Percentiles rank a stretch among this genome's conserved stretches.
These are phyloP conservation scores for Phytopythium montanum DNA, from an alignment of 352 stramenopile species.

Conservation along the genomic window DNA sequence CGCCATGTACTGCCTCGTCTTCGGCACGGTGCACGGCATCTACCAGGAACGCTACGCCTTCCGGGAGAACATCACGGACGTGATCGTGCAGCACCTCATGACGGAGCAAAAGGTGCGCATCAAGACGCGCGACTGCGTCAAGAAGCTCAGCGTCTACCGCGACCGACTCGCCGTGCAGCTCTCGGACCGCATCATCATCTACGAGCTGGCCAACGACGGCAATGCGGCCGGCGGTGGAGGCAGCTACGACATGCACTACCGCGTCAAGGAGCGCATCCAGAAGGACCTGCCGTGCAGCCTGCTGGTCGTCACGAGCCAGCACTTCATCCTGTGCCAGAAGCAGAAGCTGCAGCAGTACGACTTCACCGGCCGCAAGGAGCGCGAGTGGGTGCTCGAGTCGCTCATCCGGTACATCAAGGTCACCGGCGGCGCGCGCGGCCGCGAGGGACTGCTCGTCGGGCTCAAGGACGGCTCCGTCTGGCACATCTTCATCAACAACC, in stretches of 20 bases:
- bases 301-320: slow-evolving; percentile 86
- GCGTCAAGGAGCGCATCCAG: slow-evolving; percentile 86
- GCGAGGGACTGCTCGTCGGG: slow-evolving; percentile 90
- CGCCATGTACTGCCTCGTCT: slow-evolving; percentile 83
- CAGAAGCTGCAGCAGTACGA: slow-evolving; percentile 92
- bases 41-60: slow-evolving; percentile 94
- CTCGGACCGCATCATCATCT: slow-evolving; percentile 93
- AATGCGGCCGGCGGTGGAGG: slow-evolving; percentile 15
- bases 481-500: slow-evolving; percentile 94
- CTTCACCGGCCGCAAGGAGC: slow-evolving; percentile 84
- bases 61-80: slow-evolving; percentile 93
- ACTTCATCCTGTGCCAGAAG: slow-evolving; percentile 92
- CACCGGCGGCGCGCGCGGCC: slow-evolving; percentile 83
- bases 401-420: slow-evolving; percentile 92
- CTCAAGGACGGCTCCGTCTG: slow-evolving; percentile 90
- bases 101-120: slow-evolving; percentile 95
- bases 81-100: slow-evolving; percentile 95
- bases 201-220: slow-evolving; percentile 84
- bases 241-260: slow-evolving; percentile 93
- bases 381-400: slow-evolving; percentile 85
- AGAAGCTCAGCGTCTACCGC: slow-evolving; percentile 92
- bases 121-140: slow-evolving; percentile 93
- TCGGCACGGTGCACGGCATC: slow-evolving; percentile 90
- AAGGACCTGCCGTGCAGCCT: slow-evolving; percentile 84
- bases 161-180: slow-evolving; percentile 92